Conservation (phyloP, 805 yeast genomes). For the Metschnikowia rubicola region DNA sequence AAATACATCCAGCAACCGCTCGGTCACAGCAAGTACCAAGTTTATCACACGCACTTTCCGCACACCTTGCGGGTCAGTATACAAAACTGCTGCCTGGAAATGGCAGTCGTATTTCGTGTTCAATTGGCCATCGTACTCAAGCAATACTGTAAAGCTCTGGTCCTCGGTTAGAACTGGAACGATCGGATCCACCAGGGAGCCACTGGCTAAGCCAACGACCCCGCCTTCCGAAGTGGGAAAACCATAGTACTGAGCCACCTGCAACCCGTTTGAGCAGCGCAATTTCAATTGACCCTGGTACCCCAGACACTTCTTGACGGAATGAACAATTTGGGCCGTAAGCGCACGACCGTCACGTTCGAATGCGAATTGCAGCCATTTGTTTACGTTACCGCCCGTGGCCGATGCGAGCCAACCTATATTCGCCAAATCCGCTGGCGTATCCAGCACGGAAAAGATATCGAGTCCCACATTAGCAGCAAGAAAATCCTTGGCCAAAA, state of each 20-base stretch:
- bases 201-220: constrained; percentile 14
- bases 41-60: constrained; percentile 87
- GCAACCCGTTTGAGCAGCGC: constrained; percentile 85
- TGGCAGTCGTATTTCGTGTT: constrained; percentile 73
- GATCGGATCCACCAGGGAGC: constrained; percentile 53
- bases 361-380: constrained; percentile 64
- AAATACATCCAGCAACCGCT: constrained; percentile 68
- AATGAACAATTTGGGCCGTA: constrained; percentile 54
- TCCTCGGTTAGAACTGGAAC: constrained; percentile 63
- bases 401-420: constrained; percentile 61
- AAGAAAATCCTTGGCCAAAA: constrained; percentile 55
- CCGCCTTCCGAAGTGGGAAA: constrained; percentile 28
- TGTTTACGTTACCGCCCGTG: constrained; percentile 68
- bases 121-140: constrained; percentile 73
- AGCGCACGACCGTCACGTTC: constrained; percentile 69
- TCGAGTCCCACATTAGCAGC: constrained; percentile 69
- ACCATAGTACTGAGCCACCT: constrained; percentile 73
- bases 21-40: constrained; percentile 75
- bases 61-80: constrained; percentile 72
- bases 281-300: constrained; percentile 80
- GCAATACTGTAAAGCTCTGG: constrained; percentile 65
- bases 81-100: constrained; percentile 86
- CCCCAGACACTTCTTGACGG: constrained; percentile 54
- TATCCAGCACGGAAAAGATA: constrained; percentile 62
- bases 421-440: constrained; percentile 70